Evolutionary conservation across 176 grass and related monocot species (phyloP).

Genomic region (Thalia dealbata): DNA sequence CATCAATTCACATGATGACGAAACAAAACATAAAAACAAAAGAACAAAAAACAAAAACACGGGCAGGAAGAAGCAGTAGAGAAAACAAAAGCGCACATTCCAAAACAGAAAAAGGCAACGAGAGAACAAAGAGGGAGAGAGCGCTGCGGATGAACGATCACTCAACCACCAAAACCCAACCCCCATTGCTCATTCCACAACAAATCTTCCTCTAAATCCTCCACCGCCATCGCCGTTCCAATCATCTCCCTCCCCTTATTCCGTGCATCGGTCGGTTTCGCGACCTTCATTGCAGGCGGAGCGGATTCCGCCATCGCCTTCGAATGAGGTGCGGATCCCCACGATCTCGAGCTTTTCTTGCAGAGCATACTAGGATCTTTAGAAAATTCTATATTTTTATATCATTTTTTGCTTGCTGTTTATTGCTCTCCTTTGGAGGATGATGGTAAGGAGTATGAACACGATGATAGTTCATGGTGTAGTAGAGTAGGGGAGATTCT

Average conservation of each 20-base stretch:
- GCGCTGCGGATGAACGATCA: background rate
- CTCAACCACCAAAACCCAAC: background rate
- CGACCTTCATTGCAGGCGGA: background rate
- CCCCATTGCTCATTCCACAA: background rate
- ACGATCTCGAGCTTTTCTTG: background rate
- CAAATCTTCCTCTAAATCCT: background rate
- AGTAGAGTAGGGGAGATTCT: too few species aligned
- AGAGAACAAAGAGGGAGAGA: background rate
- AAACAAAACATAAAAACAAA: too few species aligned
- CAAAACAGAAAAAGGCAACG: background rate
- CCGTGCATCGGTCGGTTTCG: background rate
- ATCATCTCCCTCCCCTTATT: background rate
- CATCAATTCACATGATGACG: too few species aligned
- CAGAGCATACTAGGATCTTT: background rate
- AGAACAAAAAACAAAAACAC: too few species aligned
- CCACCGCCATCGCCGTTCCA: background rate
- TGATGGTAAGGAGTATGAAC: too few species aligned
- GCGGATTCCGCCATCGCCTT: background rate
- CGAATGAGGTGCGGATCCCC: slow-evolving; percentile 8
- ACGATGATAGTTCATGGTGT: too few species aligned
- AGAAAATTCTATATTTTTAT: background rate
- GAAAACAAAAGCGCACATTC: too few species aligned
- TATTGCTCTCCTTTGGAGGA: background rate
- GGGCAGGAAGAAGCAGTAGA: too few species aligned
- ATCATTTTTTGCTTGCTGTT: background rate